phyloP scores from a whole-genome alignment of 768 basidiomycete genomes.

The Tulasnella sp. region DNA sequence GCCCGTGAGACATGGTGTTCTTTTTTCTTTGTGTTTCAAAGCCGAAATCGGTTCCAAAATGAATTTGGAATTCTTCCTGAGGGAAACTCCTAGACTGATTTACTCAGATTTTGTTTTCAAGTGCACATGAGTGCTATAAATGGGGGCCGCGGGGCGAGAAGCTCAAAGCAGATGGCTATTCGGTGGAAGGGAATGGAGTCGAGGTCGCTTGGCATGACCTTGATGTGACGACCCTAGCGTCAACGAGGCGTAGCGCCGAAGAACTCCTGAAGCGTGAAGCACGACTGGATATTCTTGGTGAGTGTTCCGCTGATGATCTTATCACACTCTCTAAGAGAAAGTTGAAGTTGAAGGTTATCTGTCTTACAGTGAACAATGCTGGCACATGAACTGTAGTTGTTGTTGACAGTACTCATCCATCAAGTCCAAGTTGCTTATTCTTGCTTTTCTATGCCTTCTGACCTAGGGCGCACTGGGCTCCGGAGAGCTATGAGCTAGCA shows the following conservation, averaged over 20 bases:
- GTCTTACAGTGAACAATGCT: not conserved
- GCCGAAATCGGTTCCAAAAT: too few species aligned
- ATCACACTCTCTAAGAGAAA: not conserved
- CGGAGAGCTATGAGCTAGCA: not conserved
- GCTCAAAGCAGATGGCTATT: constrained; percentile 35
- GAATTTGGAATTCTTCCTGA: too few species aligned
- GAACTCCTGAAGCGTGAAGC: constrained; percentile 40
- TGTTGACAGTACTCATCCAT: constrained; percentile 44
- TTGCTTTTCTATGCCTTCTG: too few species aligned
- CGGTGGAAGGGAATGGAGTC: constrained; percentile 31
- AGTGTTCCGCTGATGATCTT: constrained; percentile 20
- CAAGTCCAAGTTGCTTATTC: too few species aligned
- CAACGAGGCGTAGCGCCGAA: constrained; percentile 37
- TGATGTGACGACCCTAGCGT: constrained; percentile 39
- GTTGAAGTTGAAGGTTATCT: too few species aligned
- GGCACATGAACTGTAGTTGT: constrained; percentile 27
- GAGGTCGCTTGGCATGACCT: constrained; percentile 40
- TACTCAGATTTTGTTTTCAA: too few species aligned
- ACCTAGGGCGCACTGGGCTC: not conserved
- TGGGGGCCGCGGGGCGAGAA: constrained; percentile 33
- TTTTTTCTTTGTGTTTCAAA: too few species aligned
- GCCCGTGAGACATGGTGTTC: constrained; percentile 20
- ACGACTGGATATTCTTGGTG: constrained; percentile 45
- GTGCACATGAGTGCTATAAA: constrained; percentile 45
- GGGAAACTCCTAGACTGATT: too few species aligned